These are phyloP conservation scores for Wickerhamomyces subpelliculosus DNA, from an alignment of 805 yeast genomes.

Conservation along the genomic window DNA sequence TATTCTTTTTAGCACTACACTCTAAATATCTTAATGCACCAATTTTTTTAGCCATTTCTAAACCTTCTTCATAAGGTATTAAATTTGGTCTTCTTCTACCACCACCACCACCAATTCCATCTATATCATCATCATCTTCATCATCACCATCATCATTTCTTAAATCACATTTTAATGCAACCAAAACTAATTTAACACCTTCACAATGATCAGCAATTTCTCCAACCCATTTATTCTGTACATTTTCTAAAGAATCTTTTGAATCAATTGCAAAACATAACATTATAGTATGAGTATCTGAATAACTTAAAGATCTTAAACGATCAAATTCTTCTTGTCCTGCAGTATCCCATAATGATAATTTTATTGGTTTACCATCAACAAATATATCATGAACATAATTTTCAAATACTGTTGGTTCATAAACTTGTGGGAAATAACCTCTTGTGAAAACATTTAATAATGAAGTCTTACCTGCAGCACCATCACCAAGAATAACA, in stretches of 20 bases:
- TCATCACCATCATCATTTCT: constrained; percentile 59
- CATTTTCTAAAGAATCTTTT: constrained; percentile 89
- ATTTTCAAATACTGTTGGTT: constrained; percentile 96
- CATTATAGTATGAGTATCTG: constrained; percentile 96
- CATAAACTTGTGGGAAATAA: constrained; percentile 96
- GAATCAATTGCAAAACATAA: constrained; percentile 93
- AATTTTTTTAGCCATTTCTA: constrained; percentile 83
- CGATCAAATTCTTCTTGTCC: constrained; percentile 98
- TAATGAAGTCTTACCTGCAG: constrained; percentile 95
- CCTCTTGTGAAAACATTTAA: constrained; percentile 95
- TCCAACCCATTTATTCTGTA: constrained; percentile 93
- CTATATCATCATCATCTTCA: constrained; percentile 39
- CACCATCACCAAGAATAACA: constrained; percentile 96
- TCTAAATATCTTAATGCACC: constrained; percentile 94
- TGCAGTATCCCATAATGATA: constrained; percentile 97
- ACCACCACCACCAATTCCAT: constrained; percentile 31
- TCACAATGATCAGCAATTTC: constrained; percentile 96
- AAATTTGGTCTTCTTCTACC: constrained; percentile 38
- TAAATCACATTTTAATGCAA: constrained; percentile 91
- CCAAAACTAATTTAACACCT: constrained; percentile 88
- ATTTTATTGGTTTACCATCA: constrained; percentile 86
- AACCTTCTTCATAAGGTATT: constrained; percentile 88
- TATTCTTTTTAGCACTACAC: constrained; percentile 92
- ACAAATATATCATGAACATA: constrained; percentile 95
- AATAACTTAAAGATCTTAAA: constrained; percentile 83